Conservation (phyloP, 495 filamentous ascomycete genomes). For the Lepidopterella palustris region DNA sequence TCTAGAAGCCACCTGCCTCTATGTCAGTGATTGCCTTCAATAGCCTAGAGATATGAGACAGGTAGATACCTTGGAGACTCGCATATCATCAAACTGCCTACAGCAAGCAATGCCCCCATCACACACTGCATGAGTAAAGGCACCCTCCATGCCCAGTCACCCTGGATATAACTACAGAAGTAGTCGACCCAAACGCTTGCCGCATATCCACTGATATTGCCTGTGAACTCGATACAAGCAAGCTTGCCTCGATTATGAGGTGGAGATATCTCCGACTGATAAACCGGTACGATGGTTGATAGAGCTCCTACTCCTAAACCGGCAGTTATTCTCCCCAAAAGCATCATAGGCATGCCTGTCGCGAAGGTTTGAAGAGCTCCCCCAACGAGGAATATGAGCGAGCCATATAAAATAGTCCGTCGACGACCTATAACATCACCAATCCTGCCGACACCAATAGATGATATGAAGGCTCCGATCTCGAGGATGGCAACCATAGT, state of each 20-base stretch:
- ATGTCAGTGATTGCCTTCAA: slow-evolving; percentile 11
- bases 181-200: slow-evolving; percentile 99
- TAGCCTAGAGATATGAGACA: slow-evolving; percentile 1
- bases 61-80: slow-evolving; percentile 80
- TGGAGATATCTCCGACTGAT: slow-evolving; percentile 96
- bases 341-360: slow-evolving; percentile 82
- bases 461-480: slow-evolving; percentile 86
- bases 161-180: slow-evolving; percentile 84
- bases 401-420: slow-evolving; percentile 89
- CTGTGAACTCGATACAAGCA: slow-evolving; percentile 96
- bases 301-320: slow-evolving; percentile 90
- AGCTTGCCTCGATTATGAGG: slow-evolving; percentile 92
- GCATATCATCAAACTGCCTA: slow-evolving; percentile 86
- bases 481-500: slow-evolving; percentile 97
- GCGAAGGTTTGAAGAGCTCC: slow-evolving; percentile 81
- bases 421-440: slow-evolving; percentile 89
- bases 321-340: slow-evolving; percentile 81
- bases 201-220: slow-evolving; percentile 92
- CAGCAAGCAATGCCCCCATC: slow-evolving; percentile 77
- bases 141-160: slow-evolving; percentile 81
- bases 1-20: slow-evolving; percentile 80
- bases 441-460: slow-evolving; percentile 77
- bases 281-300: slow-evolving; percentile 95
- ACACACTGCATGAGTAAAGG: slow-evolving; percentile 89
- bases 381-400: slow-evolving; percentile 83